Evolutionary conservation across 768 basidiomycete genomes (phyloP), one percentile per base, ranked within the genome.

Genomic region (Epithele typhae): DNA sequence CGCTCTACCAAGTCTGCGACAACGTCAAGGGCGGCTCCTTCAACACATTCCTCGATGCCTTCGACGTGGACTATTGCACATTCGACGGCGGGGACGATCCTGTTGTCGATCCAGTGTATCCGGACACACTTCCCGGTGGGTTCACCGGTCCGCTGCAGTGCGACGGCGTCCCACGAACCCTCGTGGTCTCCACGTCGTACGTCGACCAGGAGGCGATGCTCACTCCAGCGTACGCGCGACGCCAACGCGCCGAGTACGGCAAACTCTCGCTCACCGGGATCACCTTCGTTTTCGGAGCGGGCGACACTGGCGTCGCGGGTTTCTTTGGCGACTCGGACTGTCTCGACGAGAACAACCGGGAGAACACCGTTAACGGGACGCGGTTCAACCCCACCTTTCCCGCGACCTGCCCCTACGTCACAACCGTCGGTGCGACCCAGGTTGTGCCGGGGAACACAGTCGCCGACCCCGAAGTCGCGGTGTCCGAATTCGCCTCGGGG

Each of bases 191-290:
- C 9, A 68, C 64, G 4, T 73, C 70, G 1, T 73, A 74, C 27
- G 27, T 18, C 25, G 5, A 41, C 40, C n/a, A 32, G 18, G 15
- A 7, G 40, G 25, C 40, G 8, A 30, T 10, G 48, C 14, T 44
- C 1, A 59, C 61, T 40, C 55, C 14, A 56, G 58, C 24, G 51
- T 62, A 36, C 41, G 56, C 65, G 3, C 55, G 46, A 24, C 63
- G 72, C 17, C 70, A 72, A 40, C 72, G 71, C 52, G 52, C 60
- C 3, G 74, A 75, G 48, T 74, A 71, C 43, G 73, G 61, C 30
- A 74, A 74, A 53, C 47, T 66, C 33, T 59, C 63, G 7, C 41
- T 64, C 24, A 47, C 58, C 48, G 64, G 64, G 27, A 56, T 56
- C 3, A 64, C 72, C 5, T 40, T 74, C 19, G 53, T 75, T 23